Percentiles rank a stretch among this genome's conserved stretches.
phyloP scores from a whole-genome alignment of 148 eudicot genomes.

The Limonium bicolor region DNA sequence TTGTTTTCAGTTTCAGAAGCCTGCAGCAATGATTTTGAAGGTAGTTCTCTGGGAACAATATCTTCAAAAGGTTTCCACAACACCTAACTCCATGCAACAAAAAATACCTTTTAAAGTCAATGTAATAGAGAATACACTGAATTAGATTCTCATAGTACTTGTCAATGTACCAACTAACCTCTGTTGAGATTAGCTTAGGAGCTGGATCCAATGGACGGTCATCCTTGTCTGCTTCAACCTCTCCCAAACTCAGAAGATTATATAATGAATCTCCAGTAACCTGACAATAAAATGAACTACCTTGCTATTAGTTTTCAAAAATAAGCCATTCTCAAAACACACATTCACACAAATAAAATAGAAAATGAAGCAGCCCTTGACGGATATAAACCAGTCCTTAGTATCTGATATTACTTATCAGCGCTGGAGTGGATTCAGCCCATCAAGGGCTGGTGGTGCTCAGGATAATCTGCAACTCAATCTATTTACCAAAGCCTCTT shows the following conservation, averaged over 20 bases:
- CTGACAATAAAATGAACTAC: constrained; percentile 26
- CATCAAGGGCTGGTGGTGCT: no score
- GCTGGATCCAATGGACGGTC: constrained; percentile 85
- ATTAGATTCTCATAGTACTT: constrained; percentile 1
- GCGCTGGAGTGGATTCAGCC: no score
- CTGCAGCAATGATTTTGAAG: constrained; percentile 23
- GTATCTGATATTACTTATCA: no score
- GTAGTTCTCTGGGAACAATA: constrained; percentile 53
- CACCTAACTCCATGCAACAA: constrained; percentile 37
- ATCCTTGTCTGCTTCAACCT: constrained; percentile 68
- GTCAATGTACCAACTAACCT: constrained; percentile 28
- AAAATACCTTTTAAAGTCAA: constrained; percentile 2
- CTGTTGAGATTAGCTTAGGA: constrained; percentile 67
- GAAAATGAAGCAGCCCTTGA: no score
- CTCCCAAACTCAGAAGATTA: constrained; percentile 76
- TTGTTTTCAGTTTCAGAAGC: constrained; percentile 24
- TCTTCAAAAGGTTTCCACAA: constrained; percentile 97
- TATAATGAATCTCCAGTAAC: constrained; percentile 93
- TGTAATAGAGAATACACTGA: not conserved
- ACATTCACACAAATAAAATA: no score
- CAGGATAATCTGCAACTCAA: no score
- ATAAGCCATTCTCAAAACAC: no score
- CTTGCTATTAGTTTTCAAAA: no score
- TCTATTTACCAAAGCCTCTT: no score
- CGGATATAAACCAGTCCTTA: no score